Evolutionary conservation across 2,329 filamentous ascomycete genomes (phyloP).

Genomic region (Penicillium janthinellum): DNA sequence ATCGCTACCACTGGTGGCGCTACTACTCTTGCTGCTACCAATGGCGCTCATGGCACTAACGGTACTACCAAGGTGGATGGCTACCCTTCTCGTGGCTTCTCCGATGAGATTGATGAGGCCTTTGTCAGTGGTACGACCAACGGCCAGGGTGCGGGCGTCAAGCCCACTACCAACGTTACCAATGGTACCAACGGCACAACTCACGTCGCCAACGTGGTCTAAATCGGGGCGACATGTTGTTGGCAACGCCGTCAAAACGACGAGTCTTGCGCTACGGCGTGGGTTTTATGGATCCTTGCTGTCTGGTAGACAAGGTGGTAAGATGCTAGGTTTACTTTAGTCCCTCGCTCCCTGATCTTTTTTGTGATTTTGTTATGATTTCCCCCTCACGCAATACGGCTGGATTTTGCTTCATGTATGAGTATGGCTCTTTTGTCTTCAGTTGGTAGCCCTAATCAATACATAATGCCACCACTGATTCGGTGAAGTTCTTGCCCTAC

Average conservation of each 20-base stretch:
- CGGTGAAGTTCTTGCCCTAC: neutral
- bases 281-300: neutral
- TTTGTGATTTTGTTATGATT: constrained; percentile 24
- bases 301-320: neutral
- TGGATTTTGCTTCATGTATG: constrained; percentile 16
- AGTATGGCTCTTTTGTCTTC: constrained; percentile 16
- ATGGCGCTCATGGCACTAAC: constrained; percentile 6
- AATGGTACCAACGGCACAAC: constrained; percentile 11
- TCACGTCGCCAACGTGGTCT: constrained; percentile 8
- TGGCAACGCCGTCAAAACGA: constrained; percentile 7
- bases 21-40: constrained; percentile 11
- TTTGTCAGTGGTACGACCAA: constrained; percentile 29
- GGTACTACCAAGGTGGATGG: constrained; percentile 11
- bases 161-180: constrained; percentile 9
- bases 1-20: constrained; percentile 11
- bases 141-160: constrained; percentile 9
- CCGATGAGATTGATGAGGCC: constrained; percentile 36
- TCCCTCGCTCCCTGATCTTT: constrained; percentile 5
- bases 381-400: constrained; percentile 23
- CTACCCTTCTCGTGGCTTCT: constrained; percentile 33
- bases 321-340: constrained; percentile 4
- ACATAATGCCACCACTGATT: constrained; percentile 24
- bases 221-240: neutral
- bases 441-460: constrained; percentile 30
- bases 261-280: neutral